A percentile compares a stretch with the other conserved stretches of the same genome.
Conservation (phyloP, 169 alveolate genomes). For the Eimeria sp. region DNA sequence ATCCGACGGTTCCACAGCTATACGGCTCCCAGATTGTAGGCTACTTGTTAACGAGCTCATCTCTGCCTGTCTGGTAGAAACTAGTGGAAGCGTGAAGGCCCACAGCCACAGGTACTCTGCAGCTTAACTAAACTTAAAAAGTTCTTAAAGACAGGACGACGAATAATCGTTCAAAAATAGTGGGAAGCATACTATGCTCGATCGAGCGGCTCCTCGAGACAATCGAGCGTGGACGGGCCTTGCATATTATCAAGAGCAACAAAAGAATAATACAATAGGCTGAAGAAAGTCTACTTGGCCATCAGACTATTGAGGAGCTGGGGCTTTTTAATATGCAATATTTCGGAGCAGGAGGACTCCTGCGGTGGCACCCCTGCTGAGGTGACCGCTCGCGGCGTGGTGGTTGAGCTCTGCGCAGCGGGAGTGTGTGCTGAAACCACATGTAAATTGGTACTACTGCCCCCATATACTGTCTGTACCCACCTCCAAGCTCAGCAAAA, state of each 20-base stretch:
- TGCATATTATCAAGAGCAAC: background rate
- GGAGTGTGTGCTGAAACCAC: constrained; percentile 5
- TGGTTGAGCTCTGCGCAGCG: constrained; percentile 15
- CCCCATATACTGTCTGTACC: background rate
- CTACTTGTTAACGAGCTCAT: constrained; percentile 4
- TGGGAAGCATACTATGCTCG: constrained; percentile 2
- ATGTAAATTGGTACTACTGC: background rate
- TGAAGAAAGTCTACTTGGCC: background rate
- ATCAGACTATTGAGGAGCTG: background rate
- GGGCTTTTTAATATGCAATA: background rate
- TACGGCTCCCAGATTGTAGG: background rate
- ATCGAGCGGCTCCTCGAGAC: constrained; percentile 22
- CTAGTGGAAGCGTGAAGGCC: background rate
- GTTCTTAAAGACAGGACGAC: background rate
- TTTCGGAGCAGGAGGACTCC: constrained; percentile 7
- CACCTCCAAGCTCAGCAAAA: background rate
- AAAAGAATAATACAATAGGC: background rate
- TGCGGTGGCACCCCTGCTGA: background rate
- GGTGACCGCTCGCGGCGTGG: constrained; percentile 54
- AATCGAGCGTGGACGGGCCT: constrained; percentile 27
- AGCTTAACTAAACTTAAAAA: background rate
- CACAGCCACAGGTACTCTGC: background rate
- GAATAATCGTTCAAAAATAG: background rate
- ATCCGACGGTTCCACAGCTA: constrained; percentile 7
- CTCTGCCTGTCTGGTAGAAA: constrained; percentile 1